Evolutionary conservation across 2,329 filamentous ascomycete species (phyloP).

Genomic region (Chrysosporium queenslandicum): DNA sequence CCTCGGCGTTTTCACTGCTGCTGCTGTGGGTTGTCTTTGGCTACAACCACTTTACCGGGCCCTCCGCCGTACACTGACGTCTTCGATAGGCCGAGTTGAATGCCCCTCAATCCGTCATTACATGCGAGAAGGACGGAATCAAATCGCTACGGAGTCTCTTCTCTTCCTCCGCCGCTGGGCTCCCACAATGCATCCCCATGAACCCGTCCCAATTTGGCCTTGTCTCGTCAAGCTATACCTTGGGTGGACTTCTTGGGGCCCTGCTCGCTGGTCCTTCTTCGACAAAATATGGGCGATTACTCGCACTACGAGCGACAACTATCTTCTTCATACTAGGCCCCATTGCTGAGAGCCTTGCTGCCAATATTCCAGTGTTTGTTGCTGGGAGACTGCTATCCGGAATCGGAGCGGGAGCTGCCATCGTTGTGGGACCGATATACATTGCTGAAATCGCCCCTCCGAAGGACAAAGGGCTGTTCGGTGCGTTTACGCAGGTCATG

Average conservation of each 20-base stretch:
- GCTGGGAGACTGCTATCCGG: slow-evolving; percentile 71
- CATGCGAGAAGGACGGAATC: slow-evolving; percentile 59
- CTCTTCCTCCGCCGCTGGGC: slow-evolving; percentile 12
- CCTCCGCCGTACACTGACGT: neutral
- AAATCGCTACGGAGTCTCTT: slow-evolving; percentile 20
- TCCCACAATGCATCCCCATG: slow-evolving; percentile 79
- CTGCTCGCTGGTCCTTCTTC: slow-evolving; percentile 70
- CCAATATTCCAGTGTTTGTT: slow-evolving; percentile 56
- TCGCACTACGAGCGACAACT: slow-evolving; percentile 67
- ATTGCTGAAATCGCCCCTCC: slow-evolving; percentile 83
- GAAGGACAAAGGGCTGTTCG: slow-evolving; percentile 65
- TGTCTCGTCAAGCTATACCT: slow-evolving; percentile 80
- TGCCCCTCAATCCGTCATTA: slow-evolving; percentile 86
- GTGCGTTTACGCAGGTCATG: slow-evolving; percentile 75
- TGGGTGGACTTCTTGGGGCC: slow-evolving; percentile 78
- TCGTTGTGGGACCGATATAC: slow-evolving; percentile 89
- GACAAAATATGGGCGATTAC: slow-evolving; percentile 62
- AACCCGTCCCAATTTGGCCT: slow-evolving; percentile 68
- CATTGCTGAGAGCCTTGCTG: slow-evolving; percentile 60
- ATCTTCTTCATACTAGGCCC: slow-evolving; percentile 68
- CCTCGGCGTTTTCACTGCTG: slow-evolving; percentile 12
- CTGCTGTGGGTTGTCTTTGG: neutral
- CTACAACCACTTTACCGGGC: neutral
- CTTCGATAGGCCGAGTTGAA: slow-evolving; percentile 72
- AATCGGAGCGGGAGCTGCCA: slow-evolving; percentile 73